Percentiles rank a stretch among this genome's conserved stretches.
phyloP scores from a whole-genome alignment of 345 rosid genomes.

The Gynandropsis gynandra region DNA sequence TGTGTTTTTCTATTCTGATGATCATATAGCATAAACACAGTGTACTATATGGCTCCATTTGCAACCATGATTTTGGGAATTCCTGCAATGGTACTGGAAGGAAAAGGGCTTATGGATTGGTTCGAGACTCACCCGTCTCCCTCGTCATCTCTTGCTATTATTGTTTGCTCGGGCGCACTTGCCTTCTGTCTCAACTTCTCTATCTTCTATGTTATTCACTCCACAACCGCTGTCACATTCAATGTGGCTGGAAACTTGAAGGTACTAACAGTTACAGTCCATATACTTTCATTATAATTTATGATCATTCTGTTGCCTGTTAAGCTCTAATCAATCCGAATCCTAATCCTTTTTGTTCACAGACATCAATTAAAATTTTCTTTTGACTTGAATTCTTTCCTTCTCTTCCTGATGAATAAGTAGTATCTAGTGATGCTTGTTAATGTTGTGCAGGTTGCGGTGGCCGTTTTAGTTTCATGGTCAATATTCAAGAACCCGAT shows the following conservation, averaged over 20 bases:
- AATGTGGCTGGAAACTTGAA: conserved; percentile 85
- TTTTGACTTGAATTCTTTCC: no score
- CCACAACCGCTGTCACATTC: conserved; percentile 83
- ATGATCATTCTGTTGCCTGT: background rate
- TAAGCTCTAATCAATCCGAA: background rate
- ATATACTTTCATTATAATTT: background rate
- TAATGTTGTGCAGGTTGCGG: conserved; percentile 47
- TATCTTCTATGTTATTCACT: conserved; percentile 78
- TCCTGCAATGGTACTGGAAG: conserved; percentile 71
- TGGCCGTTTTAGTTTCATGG: conserved; percentile 75
- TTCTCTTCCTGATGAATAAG: no score
- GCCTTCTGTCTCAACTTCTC: conserved; percentile 87
- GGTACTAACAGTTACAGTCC: conserved; percentile 26
- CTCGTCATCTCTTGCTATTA: conserved; percentile 43
- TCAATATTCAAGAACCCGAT: conserved; percentile 67
- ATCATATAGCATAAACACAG: conserved; percentile 59
- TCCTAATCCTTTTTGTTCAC: background rate
- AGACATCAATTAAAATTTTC: background rate
- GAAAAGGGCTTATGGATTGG: conserved; percentile 59
- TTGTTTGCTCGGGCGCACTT: conserved; percentile 61
- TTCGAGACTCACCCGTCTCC: conserved; percentile 36
- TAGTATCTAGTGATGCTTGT: background rate
- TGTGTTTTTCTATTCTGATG: background rate
- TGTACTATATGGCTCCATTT: conserved; percentile 85
- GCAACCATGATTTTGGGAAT: conserved; percentile 71